Evolutionary conservation across 2,329 filamentous ascomycete species (phyloP), one percentile per base, ranked within the genome.

Genomic region (Chaetomium olivaceum): DNA sequence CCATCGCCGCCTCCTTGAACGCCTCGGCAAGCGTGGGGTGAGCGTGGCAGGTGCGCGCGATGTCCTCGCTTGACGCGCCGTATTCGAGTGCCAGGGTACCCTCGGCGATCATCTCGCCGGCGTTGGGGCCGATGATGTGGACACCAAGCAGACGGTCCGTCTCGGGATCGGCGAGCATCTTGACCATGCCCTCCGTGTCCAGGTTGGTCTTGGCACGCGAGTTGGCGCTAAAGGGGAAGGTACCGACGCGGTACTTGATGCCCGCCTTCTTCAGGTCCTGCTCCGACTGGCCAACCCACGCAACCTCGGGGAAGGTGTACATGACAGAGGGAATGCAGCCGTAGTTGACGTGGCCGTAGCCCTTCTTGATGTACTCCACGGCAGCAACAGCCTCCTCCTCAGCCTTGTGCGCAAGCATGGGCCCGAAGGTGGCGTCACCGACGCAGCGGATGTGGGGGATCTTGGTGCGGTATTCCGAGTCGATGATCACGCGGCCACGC

Each of bases 1-100:
- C 91, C 95, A 99, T 98, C 73, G 95, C 95, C 75, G 95, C 95
- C 87, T 99, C 95, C 86, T 99, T 99, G 87, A 99, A 98, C 54
- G 95, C 95, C 84, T 99, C 95, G 27, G 94, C 89, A 67, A 99
- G 85, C 60, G 93, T 97, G 64, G 95, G 95, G 82, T 99, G 95
- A 63, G 95, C 95, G 81, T 99, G 95, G 81, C 92, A 95, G 70
- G 95, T 98, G 76, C 95, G 88, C 68, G 90, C 93, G 76, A 97
- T 92, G 79, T 97, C 95, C 83, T 99, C 95, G 74, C 89, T 93
- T 71, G 91, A 95, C 33, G 95, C 95, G 71, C 95, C 95, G 76
- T 99, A 99, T 83, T 99, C 95, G 59, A 99, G 84, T 64, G 95
- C 95, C 75, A 99, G 84, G 14, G 93, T 95, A 71, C 91, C 95